phyloP scores from a whole-genome alignment of 2,329 filamentous ascomycete species.

The Neofusicoccum umdonicola region DNA sequence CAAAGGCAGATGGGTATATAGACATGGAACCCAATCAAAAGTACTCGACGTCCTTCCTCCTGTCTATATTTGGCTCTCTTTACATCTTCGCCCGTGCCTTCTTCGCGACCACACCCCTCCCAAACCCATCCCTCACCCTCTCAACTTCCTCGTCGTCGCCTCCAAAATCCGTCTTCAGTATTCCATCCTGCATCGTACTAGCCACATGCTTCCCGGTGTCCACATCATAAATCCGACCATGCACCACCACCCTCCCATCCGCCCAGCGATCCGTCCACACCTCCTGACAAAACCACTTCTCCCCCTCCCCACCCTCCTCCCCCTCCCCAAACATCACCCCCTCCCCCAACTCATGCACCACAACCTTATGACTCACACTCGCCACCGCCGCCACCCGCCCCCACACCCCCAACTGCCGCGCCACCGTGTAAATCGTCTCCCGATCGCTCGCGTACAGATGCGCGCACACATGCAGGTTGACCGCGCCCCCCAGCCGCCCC shows the following conservation, averaged over 20 bases:
- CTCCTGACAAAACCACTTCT: conserved; percentile 35
- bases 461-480: conserved; percentile 55
- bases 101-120: background rate
- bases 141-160: background rate
- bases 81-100: too few species aligned
- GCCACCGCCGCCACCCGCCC: background rate
- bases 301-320: conserved; percentile 23
- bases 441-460: conserved; percentile 58
- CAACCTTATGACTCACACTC: background rate
- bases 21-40: background rate
- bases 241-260: conserved; percentile 27
- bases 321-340: conserved; percentile 20
- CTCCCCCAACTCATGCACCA: background rate
- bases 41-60: background rate
- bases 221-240: conserved; percentile 29
- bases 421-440: conserved; percentile 53
- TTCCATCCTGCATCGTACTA: conserved; percentile 35
- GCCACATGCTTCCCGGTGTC: conserved; percentile 30
- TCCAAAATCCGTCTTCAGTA: conserved; percentile 22
- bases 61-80: too few species aligned
- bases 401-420: conserved; percentile 38
- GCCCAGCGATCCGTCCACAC: conserved; percentile 25
- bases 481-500: too few species aligned
- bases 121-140: background rate
- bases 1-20: background rate